A percentile compares a stretch with the other conserved stretches of the same genome.
Conservation (phyloP, 257 asterid genomes). For the Osmanthus fragrans region DNA sequence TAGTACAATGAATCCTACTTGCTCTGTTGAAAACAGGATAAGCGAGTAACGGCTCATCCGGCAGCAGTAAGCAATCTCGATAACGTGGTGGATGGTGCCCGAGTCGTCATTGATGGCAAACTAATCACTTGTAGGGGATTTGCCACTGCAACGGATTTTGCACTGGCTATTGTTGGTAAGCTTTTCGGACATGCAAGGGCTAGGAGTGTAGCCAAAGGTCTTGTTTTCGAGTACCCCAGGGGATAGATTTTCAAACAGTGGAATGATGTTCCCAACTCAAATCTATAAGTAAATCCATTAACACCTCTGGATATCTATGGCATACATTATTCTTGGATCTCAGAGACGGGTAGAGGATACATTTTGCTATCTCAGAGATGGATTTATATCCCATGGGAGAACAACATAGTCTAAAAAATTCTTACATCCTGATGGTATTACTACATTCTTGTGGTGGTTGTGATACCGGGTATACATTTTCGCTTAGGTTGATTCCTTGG, state of each 20-base stretch:
- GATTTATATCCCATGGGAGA: neutral
- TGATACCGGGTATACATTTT: too few relatives aligned
- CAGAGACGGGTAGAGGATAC: too few relatives aligned
- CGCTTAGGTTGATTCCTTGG: neutral
- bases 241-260: slow-evolving; percentile 8
- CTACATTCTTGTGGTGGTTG: neutral
- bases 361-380: neutral
- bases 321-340: too few relatives aligned
- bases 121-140: slow-evolving; percentile 79
- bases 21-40: slow-evolving; percentile 51
- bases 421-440: neutral
- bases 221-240: slow-evolving; percentile 65
- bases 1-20: slow-evolving; percentile 7
- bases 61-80: slow-evolving; percentile 39
- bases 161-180: slow-evolving; percentile 75
- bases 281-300: too few relatives aligned
- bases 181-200: slow-evolving; percentile 83
- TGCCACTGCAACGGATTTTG: slow-evolving; percentile 59
- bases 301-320: too few relatives aligned
- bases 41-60: slow-evolving; percentile 63
- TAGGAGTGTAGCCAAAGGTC: slow-evolving; percentile 94
- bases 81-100: slow-evolving; percentile 42
- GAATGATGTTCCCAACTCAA: neutral
- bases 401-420: neutral
- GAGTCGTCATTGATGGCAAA: slow-evolving; percentile 75